Evolutionary conservation across 768 basidiomycete species (phyloP).

Genomic region (Gyrodon lividus): DNA sequence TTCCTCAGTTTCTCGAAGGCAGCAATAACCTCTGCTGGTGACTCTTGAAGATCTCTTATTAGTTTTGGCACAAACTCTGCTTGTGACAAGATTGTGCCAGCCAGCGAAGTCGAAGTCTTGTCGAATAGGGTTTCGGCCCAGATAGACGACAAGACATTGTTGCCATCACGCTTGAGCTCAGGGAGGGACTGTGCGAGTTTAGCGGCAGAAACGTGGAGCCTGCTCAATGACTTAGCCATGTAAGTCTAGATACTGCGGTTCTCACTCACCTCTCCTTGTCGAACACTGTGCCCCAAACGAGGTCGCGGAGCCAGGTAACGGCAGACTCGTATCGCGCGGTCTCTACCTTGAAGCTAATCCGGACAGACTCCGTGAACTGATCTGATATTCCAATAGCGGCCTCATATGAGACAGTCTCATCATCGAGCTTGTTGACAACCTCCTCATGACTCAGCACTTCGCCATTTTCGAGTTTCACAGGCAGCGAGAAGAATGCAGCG

Average conservation of each 20-base stretch:
- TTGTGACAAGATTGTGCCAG: conserved; percentile 67
- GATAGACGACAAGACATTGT: conserved; percentile 71
- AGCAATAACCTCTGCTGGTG: conserved; percentile 67
- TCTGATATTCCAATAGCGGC: conserved; percentile 61
- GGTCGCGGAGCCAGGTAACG: conserved; percentile 81
- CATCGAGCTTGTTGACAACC: conserved; percentile 86
- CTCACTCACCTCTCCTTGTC: conserved; percentile 67
- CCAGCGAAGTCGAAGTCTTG: conserved; percentile 66
- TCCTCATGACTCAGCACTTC: conserved; percentile 78
- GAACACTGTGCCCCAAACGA: conserved; percentile 74
- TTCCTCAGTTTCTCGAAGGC: conserved; percentile 75
- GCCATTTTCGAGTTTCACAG: conserved; percentile 70
- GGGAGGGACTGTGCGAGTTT: conserved; percentile 91
- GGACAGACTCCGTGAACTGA: conserved; percentile 71
- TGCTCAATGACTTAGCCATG: conserved; percentile 29
- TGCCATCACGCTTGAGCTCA: conserved; percentile 87
- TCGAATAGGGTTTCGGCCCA: conserved; percentile 65
- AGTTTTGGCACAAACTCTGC: conserved; percentile 79
- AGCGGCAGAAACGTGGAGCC: conserved; percentile 79
- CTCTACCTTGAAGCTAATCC: conserved; percentile 84
- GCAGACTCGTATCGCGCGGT: conserved; percentile 74
- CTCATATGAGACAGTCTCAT: conserved; percentile 88
- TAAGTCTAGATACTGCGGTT: neutral
- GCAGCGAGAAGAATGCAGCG: conserved; percentile 84
- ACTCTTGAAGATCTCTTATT: conserved; percentile 65